A percentile compares a stretch with the other conserved stretches of the same genome.
These are phyloP conservation scores for Lavandula angustifolia DNA, from an alignment of 257 asterid species.

Conservation along the genomic window DNA sequence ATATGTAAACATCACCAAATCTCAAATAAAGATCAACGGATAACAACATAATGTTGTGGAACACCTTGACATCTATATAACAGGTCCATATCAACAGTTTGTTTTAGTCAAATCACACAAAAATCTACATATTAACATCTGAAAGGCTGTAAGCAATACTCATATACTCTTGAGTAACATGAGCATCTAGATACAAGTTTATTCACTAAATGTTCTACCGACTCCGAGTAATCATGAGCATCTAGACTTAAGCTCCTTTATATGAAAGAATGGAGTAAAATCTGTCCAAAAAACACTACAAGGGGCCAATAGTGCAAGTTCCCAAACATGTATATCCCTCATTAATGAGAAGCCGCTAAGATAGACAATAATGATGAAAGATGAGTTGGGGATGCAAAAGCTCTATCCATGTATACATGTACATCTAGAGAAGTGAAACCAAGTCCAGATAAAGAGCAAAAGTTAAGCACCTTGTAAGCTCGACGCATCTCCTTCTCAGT, in stretches of 20 bases:
- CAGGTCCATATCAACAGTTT: not conserved
- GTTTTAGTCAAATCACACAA: conserved; percentile 8
- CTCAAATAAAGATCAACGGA: conserved; percentile 21
- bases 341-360: not conserved
- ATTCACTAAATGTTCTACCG: not conserved
- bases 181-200: not conserved
- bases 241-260: not conserved
- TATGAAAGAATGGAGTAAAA: too few relatives aligned
- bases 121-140: not conserved
- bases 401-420: not conserved
- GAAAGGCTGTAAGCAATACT: not conserved
- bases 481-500: conserved; percentile 82
- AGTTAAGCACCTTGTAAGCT: conserved; percentile 67
- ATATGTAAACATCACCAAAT: conserved; percentile 25
- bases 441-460: not conserved
- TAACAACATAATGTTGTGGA: conserved; percentile 7
- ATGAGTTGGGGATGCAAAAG: not conserved
- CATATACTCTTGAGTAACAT: not conserved
- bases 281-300: too few relatives aligned
- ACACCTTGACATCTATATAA: conserved; percentile 8
- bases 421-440: not conserved
- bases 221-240: not conserved
- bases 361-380: not conserved
- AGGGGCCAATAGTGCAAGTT: too few relatives aligned
- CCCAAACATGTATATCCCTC: too few relatives aligned